Percentiles rank a stretch among this genome's conserved stretches.
phyloP scores from a whole-genome alignment of 192 early-diverging fungal species.

The Coemansia sp. region DNA sequence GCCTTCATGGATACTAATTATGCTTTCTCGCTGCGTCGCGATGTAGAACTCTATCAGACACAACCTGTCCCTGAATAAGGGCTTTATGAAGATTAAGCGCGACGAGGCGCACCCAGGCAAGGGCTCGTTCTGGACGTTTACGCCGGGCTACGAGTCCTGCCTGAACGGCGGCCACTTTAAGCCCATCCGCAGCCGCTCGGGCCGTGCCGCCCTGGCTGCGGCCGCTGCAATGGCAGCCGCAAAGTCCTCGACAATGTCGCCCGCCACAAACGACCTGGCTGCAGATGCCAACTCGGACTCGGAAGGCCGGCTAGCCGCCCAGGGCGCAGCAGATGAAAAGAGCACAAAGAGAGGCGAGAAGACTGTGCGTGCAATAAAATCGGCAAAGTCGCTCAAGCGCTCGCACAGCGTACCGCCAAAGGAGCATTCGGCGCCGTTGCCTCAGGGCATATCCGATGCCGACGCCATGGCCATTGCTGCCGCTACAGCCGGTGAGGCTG shows the following conservation, averaged over 20 bases:
- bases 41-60: slow-evolving; percentile 89
- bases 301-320: slow-evolving; percentile 7
- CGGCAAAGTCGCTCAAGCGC: slow-evolving; percentile 52
- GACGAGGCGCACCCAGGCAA: slow-evolving; percentile 79
- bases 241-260: slow-evolving; percentile 13
- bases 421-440: slow-evolving; percentile 25
- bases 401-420: slow-evolving; percentile 53
- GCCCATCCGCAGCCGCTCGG: slow-evolving; percentile 54
- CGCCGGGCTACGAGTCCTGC: slow-evolving; percentile 53
- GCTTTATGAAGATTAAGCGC: slow-evolving; percentile 74
- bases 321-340: not conserved
- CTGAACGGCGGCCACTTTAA: slow-evolving; percentile 52
- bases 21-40: not conserved
- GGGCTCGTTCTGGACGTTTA: slow-evolving; percentile 76
- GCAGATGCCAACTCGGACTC: slow-evolving; percentile 14
- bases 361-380: slow-evolving; percentile 33
- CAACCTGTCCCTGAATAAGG: slow-evolving; percentile 82
- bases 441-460: slow-evolving; percentile 6
- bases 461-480: slow-evolving; percentile 9
- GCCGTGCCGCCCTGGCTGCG: slow-evolving; percentile 50
- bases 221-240: slow-evolving; percentile 47
- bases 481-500: slow-evolving; percentile 11
- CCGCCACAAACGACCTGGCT: not conserved
- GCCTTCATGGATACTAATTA: not conserved
- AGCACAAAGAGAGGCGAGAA: slow-evolving; percentile 36